These are phyloP conservation scores for Asparagopsis taxiformis DNA, from an alignment of 31 red algal genomes.

Conservation along the genomic window DNA sequence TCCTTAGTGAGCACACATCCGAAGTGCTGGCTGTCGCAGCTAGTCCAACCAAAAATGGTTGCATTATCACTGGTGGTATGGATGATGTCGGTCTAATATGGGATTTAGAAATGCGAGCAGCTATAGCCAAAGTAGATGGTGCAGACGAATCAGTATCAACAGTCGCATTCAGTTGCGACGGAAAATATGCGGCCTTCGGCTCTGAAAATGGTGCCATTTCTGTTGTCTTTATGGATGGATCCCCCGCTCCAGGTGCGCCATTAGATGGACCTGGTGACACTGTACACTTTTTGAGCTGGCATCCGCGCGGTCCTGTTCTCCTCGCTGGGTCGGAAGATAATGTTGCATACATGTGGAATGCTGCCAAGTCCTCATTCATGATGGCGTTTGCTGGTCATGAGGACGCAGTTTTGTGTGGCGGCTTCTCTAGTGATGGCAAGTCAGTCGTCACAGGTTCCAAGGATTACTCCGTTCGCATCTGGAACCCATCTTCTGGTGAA, in stretches of 20 bases:
- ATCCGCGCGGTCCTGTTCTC: conserved; percentile 65
- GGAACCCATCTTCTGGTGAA: conserved; percentile 48
- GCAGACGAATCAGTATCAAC: conserved; percentile 73
- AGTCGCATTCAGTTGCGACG: conserved; percentile 61
- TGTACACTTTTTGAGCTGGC: conserved; percentile 65
- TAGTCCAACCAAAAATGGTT: conserved; percentile 30
- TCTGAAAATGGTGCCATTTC: conserved; percentile 72
- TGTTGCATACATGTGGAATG: conserved; percentile 70
- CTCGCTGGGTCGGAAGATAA: conserved; percentile 64
- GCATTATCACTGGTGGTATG: conserved; percentile 57
- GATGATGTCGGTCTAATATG: conserved; percentile 68
- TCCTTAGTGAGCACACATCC: conserved; percentile 42
- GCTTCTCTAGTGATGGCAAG: conserved; percentile 55
- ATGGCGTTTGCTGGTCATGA: conserved; percentile 72
- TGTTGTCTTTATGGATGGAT: conserved; percentile 55
- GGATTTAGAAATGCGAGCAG: conserved; percentile 43
- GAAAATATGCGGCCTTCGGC: conserved; percentile 71
- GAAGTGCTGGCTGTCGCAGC: conserved; percentile 53
- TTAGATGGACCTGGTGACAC: conserved; percentile 71
- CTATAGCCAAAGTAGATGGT: conserved; percentile 59
- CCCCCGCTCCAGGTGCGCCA: conserved; percentile 18
- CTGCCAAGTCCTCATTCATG: conserved; percentile 62
- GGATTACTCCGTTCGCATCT: conserved; percentile 63
- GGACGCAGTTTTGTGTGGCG: conserved; percentile 51
- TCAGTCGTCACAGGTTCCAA: conserved; percentile 52